phyloP scores from a whole-genome alignment of 495 filamentous ascomycete genomes.

The Tuber melanosporum region DNA sequence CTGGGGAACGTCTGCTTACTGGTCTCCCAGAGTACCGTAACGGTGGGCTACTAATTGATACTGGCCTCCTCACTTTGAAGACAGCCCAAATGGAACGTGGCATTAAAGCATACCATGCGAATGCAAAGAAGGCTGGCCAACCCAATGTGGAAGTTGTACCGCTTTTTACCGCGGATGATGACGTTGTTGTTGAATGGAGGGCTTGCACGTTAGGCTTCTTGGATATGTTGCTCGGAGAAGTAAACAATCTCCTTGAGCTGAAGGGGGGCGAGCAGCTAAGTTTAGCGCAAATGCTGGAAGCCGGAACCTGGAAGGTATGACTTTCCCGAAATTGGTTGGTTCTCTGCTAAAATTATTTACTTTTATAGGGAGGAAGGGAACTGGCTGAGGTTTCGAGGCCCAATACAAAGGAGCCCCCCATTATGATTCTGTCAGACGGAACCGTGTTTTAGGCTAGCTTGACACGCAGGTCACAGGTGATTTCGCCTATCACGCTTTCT shows the following conservation, averaged over 20 bases:
- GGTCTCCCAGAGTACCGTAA: slow-evolving; percentile 85
- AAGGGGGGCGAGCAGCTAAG: slow-evolving; percentile 56
- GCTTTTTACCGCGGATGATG: slow-evolving; percentile 68
- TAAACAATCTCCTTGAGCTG: slow-evolving; percentile 56
- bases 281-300: slow-evolving; percentile 75
- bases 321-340: neutral
- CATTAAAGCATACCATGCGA: slow-evolving; percentile 61
- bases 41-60: slow-evolving; percentile 75
- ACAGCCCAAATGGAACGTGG: slow-evolving; percentile 58
- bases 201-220: slow-evolving; percentile 76
- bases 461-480: neutral
- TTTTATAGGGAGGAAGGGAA: slow-evolving; percentile 76
- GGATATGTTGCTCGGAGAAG: slow-evolving; percentile 64
- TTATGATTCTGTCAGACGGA: slow-evolving; percentile 91
- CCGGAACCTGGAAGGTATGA: slow-evolving; percentile 89
- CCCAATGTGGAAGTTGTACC: slow-evolving; percentile 65
- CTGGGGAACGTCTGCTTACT: slow-evolving; percentile 68
- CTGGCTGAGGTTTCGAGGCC: slow-evolving; percentile 91
- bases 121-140: slow-evolving; percentile 67
- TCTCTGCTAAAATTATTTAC: slow-evolving; percentile 38
- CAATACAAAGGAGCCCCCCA: slow-evolving; percentile 94
- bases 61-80: slow-evolving; percentile 74
- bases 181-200: slow-evolving; percentile 84
- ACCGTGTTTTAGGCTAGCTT: slow-evolving; percentile 70
- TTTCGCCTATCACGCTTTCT: neutral